Percentiles rank a stretch among this genome's conserved stretches.
Evolutionary conservation across 2,329 filamentous ascomycete genomes (phyloP).

Genomic region (Leptographium lundbergii): DNA sequence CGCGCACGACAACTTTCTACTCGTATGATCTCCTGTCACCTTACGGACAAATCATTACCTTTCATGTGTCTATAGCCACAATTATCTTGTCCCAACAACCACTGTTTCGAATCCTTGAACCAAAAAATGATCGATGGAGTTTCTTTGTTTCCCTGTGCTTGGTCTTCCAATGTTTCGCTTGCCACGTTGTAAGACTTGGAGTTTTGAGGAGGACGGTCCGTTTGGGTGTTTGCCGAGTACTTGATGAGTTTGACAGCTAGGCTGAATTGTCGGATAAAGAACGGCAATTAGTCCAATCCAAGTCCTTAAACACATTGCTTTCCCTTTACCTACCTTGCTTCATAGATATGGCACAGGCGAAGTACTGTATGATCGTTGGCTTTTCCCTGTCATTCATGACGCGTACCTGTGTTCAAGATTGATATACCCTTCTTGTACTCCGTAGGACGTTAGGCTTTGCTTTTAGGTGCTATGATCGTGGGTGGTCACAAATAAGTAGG

Average conservation of each 20-base stretch:
- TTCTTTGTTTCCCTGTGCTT: not conserved
- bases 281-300: not conserved
- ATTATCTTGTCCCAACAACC: not conserved
- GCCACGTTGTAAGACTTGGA: not conserved
- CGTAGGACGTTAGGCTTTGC: too few species aligned
- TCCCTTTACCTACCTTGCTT: too few species aligned
- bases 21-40: not conserved
- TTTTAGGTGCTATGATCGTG: too few species aligned
- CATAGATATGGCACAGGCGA: too few species aligned
- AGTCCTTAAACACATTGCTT: not conserved
- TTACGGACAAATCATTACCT: not conserved
- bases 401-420: too few species aligned
- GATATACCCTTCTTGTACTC: too few species aligned
- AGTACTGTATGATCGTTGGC: too few species aligned
- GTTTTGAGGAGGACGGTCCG: not conserved
- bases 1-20: not conserved
- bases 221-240: not conserved
- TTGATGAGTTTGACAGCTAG: not conserved
- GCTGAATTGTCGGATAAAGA: not conserved
- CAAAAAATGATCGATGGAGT: not conserved
- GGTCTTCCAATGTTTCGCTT: not conserved
- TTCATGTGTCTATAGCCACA: not conserved
- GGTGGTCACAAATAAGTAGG: too few species aligned
- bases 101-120: not conserved
- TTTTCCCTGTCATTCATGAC: too few species aligned